Conservation (phyloP, 345 rosid genomes). For the Punica granatum region DNA sequence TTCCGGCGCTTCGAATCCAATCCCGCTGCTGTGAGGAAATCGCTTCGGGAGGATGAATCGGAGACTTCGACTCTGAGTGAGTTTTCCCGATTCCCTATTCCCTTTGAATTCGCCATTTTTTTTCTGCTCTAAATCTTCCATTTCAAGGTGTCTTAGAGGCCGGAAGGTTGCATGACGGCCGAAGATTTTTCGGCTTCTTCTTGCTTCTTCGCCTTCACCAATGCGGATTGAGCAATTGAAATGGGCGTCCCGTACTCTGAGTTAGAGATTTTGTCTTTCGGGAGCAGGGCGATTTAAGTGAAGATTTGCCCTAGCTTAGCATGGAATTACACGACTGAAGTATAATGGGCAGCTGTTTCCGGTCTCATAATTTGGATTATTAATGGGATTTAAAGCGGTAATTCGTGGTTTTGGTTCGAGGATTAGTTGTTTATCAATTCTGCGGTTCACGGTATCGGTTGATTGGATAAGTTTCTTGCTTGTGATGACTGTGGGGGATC, state of each 20-base stretch:
- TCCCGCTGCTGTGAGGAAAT: neutral
- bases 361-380: neutral
- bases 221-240: neutral
- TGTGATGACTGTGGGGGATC: neutral
- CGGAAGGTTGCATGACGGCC: neutral
- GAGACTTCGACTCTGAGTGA: neutral
- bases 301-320: neutral
- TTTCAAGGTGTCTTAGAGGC: neutral
- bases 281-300: neutral
- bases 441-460: neutral
- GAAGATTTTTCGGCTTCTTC: neutral
- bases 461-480: neutral
- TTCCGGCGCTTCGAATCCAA: neutral
- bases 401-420: neutral
- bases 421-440: neutral
- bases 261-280: neutral
- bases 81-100: neutral
- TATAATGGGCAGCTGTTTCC: neutral
- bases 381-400: neutral
- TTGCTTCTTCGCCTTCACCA: neutral
- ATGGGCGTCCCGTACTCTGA: neutral
- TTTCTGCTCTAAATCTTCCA: no score
- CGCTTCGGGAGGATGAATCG: neutral
- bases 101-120: no score
- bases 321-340: neutral